These are phyloP conservation scores for Aulographum hederae DNA, from an alignment of 2,329 filamentous ascomycete genomes.

Conservation along the genomic window DNA sequence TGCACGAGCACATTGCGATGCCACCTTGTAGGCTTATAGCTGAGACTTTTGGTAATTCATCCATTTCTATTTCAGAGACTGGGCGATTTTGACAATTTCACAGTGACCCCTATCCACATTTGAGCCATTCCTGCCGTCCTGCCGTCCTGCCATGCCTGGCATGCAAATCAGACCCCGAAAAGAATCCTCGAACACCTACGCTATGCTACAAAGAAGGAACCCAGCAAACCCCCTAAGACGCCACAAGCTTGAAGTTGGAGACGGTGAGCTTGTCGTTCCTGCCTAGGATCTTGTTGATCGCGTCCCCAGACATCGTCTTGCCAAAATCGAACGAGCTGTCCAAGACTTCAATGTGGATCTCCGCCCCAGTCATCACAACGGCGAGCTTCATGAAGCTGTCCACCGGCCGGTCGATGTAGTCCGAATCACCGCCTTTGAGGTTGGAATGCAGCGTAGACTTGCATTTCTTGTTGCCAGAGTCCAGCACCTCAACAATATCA, in stretches of 20 bases:
- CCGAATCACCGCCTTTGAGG: constrained; percentile 43
- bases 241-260: constrained; percentile 16
- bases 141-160: too few species aligned
- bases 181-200: too few species aligned
- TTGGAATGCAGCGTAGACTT: constrained; percentile 54
- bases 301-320: constrained; percentile 13
- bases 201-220: too few species aligned
- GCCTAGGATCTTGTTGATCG: constrained; percentile 15
- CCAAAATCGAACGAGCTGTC: constrained; percentile 20
- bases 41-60: too few species aligned
- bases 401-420: constrained; percentile 53
- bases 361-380: constrained; percentile 37
- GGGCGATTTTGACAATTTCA: too few species aligned
- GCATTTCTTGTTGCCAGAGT: constrained; percentile 38
- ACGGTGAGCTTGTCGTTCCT: constrained; percentile 13
- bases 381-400: constrained; percentile 43
- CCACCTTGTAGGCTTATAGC: too few species aligned
- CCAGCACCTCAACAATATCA: constrained; percentile 57
- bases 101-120: too few species aligned
- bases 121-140: too few species aligned
- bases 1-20: too few species aligned
- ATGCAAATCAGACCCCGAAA: too few species aligned
- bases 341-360: constrained; percentile 34
- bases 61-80: too few species aligned
- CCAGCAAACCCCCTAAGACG: too few species aligned